Evolutionary conservation across 2,329 filamentous ascomycete species (phyloP).

Genomic region (Aureobasidium mangrovei): DNA sequence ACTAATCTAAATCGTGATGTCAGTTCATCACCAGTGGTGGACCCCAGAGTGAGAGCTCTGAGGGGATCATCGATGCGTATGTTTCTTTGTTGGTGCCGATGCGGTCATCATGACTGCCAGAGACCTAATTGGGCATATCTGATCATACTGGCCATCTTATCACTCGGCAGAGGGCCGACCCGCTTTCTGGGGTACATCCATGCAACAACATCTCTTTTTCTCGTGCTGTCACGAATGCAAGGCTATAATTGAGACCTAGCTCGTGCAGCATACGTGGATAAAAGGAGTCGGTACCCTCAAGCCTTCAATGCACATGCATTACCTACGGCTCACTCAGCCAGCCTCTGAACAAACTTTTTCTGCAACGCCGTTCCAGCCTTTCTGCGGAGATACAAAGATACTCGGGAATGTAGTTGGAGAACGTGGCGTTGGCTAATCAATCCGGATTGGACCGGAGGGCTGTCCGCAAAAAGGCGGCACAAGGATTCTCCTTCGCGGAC

Average conservation of each 20-base stretch:
- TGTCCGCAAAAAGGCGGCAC: background rate
- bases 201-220: background rate
- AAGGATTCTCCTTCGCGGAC: no score
- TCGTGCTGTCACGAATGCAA: no score
- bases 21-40: background rate
- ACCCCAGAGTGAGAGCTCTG: background rate
- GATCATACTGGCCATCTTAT: conserved; percentile 6
- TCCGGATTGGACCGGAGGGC: background rate
- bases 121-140: conserved; percentile 9
- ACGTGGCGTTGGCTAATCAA: background rate
- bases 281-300: no score
- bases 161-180: conserved; percentile 2
- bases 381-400: background rate
- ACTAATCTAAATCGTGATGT: conserved; percentile 2
- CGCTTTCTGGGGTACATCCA: background rate
- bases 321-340: background rate
- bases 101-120: conserved; percentile 5
- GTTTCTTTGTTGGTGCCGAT: background rate
- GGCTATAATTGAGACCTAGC: no score
- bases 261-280: no score
- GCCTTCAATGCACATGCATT: background rate
- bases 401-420: background rate
- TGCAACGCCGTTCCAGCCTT: background rate
- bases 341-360: background rate
- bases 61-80: background rate